phyloP scores from a whole-genome alignment of 1,139 yeast species.

The Yamadazyma triangularis region DNA sequence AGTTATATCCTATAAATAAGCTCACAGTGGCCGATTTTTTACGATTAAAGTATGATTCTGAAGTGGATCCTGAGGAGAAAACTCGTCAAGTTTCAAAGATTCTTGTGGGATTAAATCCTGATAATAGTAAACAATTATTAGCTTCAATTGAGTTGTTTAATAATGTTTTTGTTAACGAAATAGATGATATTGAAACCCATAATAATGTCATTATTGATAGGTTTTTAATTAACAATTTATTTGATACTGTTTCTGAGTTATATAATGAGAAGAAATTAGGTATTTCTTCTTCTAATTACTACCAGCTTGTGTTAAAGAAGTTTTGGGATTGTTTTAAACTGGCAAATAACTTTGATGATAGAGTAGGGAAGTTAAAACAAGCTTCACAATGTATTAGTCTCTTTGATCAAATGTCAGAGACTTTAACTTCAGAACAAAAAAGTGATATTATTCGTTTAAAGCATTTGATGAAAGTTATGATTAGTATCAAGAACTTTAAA shows the following conservation, averaged over 20 bases:
- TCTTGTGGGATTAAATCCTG: slow-evolving; percentile 26
- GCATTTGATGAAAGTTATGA: slow-evolving; percentile 28
- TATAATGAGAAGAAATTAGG: slow-evolving; percentile 15
- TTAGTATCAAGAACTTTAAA: slow-evolving; percentile 30
- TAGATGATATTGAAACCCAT: slow-evolving; percentile 18
- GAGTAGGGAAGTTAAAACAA: slow-evolving; percentile 41
- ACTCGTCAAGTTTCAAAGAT: slow-evolving; percentile 25
- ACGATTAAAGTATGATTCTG: slow-evolving; percentile 21
- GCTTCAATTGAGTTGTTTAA: slow-evolving; percentile 21
- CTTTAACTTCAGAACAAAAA: slow-evolving; percentile 10
- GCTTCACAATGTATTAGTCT: slow-evolving; percentile 38
- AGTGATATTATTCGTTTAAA: slow-evolving; percentile 18
- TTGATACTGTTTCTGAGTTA: slow-evolving; percentile 23
- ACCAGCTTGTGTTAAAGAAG: slow-evolving; percentile 24
- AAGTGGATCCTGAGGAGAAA: slow-evolving; percentile 14
- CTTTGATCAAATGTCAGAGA: slow-evolving; percentile 19
- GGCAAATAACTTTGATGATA: slow-evolving; percentile 47
- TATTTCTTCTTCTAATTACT: slow-evolving; percentile 13
- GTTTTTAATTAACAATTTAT: slow-evolving; percentile 33
- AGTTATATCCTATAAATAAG: slow-evolving; percentile 38
- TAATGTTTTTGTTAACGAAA: slow-evolving; percentile 17
- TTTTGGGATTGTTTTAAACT: slow-evolving; percentile 53
- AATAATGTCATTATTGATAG: slow-evolving; percentile 34
- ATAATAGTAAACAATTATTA: slow-evolving; percentile 28
- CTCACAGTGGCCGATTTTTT: slow-evolving; percentile 35